Conservation (phyloP, 1,284 basidiomycete genomes). For the Moesziomyces sp. region DNA sequence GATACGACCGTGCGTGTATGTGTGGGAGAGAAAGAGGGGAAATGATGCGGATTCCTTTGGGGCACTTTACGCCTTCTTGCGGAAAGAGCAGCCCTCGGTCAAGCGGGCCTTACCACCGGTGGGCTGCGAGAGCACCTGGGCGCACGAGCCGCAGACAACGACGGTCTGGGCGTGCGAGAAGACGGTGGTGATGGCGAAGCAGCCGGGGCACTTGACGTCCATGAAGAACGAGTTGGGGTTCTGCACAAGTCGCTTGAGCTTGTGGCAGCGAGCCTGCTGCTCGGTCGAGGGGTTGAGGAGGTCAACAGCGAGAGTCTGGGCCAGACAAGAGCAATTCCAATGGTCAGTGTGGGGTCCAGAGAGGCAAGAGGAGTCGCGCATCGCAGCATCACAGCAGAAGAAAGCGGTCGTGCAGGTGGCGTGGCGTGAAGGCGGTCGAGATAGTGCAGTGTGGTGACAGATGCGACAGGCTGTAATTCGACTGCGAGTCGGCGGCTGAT, state of each 20-base stretch:
- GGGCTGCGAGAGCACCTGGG: slow-evolving; percentile 95
- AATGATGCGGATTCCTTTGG: background rate
- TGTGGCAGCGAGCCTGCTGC: slow-evolving; percentile 78
- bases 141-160: slow-evolving; percentile 90
- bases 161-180: slow-evolving; percentile 96
- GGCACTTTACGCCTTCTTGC: slow-evolving; percentile 58
- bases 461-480: too few species aligned
- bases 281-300: slow-evolving; percentile 95
- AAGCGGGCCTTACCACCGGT: slow-evolving; percentile 98
- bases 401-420: background rate
- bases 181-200: slow-evolving; percentile 93
- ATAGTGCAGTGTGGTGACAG: too few species aligned
- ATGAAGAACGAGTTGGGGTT: slow-evolving; percentile 85
- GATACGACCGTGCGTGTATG: slow-evolving; percentile 12
- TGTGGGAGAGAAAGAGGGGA: slow-evolving; percentile 4
- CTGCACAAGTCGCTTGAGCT: slow-evolving; percentile 99
- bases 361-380: slow-evolving; percentile 1
- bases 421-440: too few species aligned
- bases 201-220: slow-evolving; percentile 99
- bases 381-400: slow-evolving; percentile 3
- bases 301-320: slow-evolving; percentile 94
- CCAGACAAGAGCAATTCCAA: background rate
- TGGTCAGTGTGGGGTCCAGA: slow-evolving; percentile 2
- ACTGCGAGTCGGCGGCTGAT: too few species aligned
- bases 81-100: slow-evolving; percentile 78